These are phyloP conservation scores for Rickenella mellea DNA, from an alignment of 768 basidiomycete species.

Conservation along the genomic window DNA sequence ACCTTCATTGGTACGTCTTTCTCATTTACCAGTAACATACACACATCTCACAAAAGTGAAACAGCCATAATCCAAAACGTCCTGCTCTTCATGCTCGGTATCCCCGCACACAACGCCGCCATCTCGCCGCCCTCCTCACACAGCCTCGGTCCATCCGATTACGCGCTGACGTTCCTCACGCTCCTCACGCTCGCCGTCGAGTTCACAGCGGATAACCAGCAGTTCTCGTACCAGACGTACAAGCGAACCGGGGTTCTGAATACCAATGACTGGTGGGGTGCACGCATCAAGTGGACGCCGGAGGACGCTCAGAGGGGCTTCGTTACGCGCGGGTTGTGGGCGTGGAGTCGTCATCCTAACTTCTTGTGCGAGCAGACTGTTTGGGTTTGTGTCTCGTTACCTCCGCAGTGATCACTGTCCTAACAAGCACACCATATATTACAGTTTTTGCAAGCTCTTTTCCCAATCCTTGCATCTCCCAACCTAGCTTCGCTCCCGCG, in stretches of 20 bases:
- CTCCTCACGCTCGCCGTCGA: slow-evolving; percentile 57
- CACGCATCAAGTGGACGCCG: slow-evolving; percentile 56
- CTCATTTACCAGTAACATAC: not conserved
- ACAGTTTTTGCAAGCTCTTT: slow-evolving; percentile 27
- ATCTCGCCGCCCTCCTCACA: slow-evolving; percentile 43
- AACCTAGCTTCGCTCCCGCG: slow-evolving; percentile 16
- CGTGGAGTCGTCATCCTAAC: slow-evolving; percentile 86
- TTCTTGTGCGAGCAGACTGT: slow-evolving; percentile 85
- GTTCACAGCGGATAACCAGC: slow-evolving; percentile 86
- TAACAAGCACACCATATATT: too few relatives aligned
- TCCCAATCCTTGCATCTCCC: slow-evolving; percentile 45
- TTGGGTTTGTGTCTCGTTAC: slow-evolving; percentile 44
- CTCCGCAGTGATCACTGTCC: not conserved
- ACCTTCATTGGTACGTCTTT: slow-evolving; percentile 54
- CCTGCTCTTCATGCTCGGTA: slow-evolving; percentile 61
- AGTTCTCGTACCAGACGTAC: slow-evolving; percentile 74
- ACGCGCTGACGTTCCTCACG: slow-evolving; percentile 46
- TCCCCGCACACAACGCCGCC: slow-evolving; percentile 51
- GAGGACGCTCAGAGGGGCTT: slow-evolving; percentile 75
- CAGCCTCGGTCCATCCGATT: slow-evolving; percentile 39
- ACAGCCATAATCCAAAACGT: slow-evolving; percentile 69
- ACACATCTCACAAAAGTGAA: slow-evolving; percentile 4
- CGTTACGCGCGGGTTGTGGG: slow-evolving; percentile 76
- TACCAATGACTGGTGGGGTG: slow-evolving; percentile 51
- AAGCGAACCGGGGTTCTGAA: slow-evolving; percentile 44